Evolutionary conservation across 306 rosid genomes (phyloP).

Genomic region (Mucuna pruriens): DNA sequence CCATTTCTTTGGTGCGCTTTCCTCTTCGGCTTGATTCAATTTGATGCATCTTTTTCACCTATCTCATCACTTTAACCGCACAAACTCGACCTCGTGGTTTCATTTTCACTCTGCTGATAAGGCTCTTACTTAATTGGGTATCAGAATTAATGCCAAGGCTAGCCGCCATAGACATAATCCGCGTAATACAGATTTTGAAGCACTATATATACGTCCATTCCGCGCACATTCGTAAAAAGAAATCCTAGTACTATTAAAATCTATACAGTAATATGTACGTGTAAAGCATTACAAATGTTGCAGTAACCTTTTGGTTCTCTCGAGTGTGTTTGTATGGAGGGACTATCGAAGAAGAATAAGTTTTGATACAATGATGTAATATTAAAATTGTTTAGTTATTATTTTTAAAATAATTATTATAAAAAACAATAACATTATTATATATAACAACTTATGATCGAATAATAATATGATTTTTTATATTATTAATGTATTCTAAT

Average conservation of each 20-base stretch:
- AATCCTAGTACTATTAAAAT: background rate
- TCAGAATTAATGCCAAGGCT: background rate
- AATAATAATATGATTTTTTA: background rate
- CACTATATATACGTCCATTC: background rate
- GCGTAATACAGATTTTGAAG: background rate
- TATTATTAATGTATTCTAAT: background rate
- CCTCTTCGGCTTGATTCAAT: background rate
- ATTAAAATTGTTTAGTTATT: background rate
- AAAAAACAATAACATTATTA: background rate
- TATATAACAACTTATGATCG: background rate
- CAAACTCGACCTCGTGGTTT: background rate
- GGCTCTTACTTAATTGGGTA: background rate
- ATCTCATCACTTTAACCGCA: background rate
- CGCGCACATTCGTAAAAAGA: background rate
- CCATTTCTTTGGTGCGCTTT: constrained; percentile 8
- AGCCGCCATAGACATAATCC: background rate
- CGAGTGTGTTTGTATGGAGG: background rate
- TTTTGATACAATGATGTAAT: background rate
- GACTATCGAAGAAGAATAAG: background rate
- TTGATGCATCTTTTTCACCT: constrained; percentile 7
- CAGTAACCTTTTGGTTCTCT: background rate
- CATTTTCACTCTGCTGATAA: constrained; percentile 14
- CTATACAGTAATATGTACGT: background rate
- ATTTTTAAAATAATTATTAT: background rate
- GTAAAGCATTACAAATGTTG: constrained; percentile 18